Conservation (phyloP, 2,329 filamentous ascomycete species). For the Colletotrichum acutatum region DNA sequence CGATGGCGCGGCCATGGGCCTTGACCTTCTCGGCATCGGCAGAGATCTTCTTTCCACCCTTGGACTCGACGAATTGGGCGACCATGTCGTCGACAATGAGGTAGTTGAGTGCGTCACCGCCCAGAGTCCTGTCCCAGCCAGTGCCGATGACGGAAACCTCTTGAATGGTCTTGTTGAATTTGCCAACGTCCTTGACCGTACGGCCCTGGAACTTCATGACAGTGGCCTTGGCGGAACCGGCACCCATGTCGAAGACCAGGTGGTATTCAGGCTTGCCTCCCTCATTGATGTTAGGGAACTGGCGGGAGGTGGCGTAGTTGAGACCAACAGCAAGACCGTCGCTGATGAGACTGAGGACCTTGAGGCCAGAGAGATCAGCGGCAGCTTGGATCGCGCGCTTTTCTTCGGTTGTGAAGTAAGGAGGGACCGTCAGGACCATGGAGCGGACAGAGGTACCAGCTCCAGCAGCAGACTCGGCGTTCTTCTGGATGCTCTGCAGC, state of each 20-base stretch:
- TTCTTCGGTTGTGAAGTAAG: conserved; percentile 92
- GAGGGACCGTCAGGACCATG: conserved; percentile 87
- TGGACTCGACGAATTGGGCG: conserved; percentile 77
- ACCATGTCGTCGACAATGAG: conserved; percentile 92
- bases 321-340: conserved; percentile 93
- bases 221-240: conserved; percentile 91
- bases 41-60: conserved; percentile 72
- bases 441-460: conserved; percentile 80
- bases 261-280: conserved; percentile 91
- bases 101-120: conserved; percentile 89
- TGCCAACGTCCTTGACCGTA: conserved; percentile 89
- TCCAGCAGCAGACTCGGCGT: conserved; percentile 86
- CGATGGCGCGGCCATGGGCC: conserved; percentile 83
- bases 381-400: conserved; percentile 87
- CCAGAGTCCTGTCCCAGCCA: conserved; percentile 90
- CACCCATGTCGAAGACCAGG: conserved; percentile 97
- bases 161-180: conserved; percentile 96
- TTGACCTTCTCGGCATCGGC: conserved; percentile 73
- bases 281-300: conserved; percentile 85
- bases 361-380: conserved; percentile 87
- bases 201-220: conserved; percentile 90
- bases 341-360: conserved; percentile 84
- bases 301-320: conserved; percentile 92
- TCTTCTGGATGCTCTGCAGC: conserved; percentile 88
- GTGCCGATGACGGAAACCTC: conserved; percentile 90